Evolutionary conservation across 2,329 filamentous ascomycete species (phyloP).

Genomic region (Fusarium sp.): DNA sequence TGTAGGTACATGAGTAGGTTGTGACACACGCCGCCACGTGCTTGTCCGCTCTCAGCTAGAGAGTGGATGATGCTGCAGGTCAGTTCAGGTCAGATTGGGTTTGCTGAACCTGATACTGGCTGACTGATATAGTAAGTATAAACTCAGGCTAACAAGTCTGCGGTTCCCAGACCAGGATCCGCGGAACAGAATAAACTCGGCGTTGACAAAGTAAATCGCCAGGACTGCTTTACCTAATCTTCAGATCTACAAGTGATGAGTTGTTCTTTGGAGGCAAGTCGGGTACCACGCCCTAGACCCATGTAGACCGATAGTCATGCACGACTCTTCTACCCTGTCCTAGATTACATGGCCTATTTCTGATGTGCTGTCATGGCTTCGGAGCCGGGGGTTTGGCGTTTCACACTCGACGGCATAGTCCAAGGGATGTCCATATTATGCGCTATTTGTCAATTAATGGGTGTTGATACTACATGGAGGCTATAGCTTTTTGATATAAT

Average conservation of each 20-base stretch:
- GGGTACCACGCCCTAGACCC: conserved; percentile 4
- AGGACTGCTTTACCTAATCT: background rate
- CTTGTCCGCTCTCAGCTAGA: conserved; percentile 10
- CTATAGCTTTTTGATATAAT: conserved; percentile 18
- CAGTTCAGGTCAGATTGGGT: background rate
- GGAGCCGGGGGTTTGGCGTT: conserved; percentile 33
- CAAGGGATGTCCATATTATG: conserved; percentile 31
- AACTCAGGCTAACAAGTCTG: background rate
- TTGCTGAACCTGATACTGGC: conserved; percentile 35
- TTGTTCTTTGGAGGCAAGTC: conserved; percentile 13
- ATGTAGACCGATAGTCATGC: conserved; percentile 36
- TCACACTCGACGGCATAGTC: conserved; percentile 16
- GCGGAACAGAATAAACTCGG: background rate
- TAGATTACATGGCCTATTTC: conserved; percentile 17
- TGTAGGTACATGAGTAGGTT: too few species aligned
- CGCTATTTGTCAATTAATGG: conserved; percentile 6
- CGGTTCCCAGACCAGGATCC: too few species aligned
- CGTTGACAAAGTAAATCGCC: conserved; percentile 1
- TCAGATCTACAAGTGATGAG: conserved; percentile 23
- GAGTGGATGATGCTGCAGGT: too few species aligned
- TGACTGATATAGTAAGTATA: conserved; percentile 2
- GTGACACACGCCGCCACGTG: conserved; percentile 15
- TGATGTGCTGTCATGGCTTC: conserved; percentile 36
- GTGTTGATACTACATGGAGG: conserved; percentile 2
- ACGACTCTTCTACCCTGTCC: conserved; percentile 10